These are phyloP conservation scores for Hericium erinaceus DNA, from an alignment of 768 basidiomycete genomes.

Conservation along the genomic window DNA sequence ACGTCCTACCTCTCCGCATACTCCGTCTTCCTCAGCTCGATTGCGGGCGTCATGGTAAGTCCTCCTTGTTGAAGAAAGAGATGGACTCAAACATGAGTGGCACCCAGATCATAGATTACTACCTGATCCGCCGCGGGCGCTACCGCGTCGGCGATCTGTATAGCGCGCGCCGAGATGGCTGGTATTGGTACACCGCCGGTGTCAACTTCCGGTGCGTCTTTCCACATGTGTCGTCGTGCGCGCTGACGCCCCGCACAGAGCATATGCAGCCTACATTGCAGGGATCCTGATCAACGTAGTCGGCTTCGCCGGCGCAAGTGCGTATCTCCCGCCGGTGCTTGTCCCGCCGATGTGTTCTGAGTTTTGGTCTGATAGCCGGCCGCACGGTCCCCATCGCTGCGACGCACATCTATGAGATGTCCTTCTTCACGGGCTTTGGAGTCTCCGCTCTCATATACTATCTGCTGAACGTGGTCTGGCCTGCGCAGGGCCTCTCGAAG, in stretches of 20 bases:
- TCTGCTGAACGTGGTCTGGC: slow-evolving; percentile 48
- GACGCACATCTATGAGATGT: slow-evolving; percentile 65
- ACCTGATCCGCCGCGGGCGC: slow-evolving; percentile 58
- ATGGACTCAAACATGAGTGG: neutral
- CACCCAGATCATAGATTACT: slow-evolving; percentile 67
- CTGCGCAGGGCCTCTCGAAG: slow-evolving; percentile 39
- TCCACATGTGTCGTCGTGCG: neutral
- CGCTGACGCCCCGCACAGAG: slow-evolving; percentile 24
- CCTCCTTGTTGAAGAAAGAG: neutral
- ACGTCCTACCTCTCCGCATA: slow-evolving; percentile 78
- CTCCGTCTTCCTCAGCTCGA: slow-evolving; percentile 72
- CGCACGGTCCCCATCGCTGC: slow-evolving; percentile 55
- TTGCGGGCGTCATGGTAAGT: slow-evolving; percentile 70
- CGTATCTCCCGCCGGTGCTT: slow-evolving; percentile 16
- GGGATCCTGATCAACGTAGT: slow-evolving; percentile 80
- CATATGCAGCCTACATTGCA: slow-evolving; percentile 57
- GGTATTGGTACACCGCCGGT: slow-evolving; percentile 71
- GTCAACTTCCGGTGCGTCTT: slow-evolving; percentile 53
- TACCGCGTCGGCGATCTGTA: slow-evolving; percentile 71
- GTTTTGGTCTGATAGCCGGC: slow-evolving; percentile 32
- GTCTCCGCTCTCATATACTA: slow-evolving; percentile 59
- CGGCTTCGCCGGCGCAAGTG: slow-evolving; percentile 70
- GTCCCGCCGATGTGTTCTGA: neutral
- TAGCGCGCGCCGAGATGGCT: slow-evolving; percentile 40
- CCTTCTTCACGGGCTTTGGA: slow-evolving; percentile 80